Conservation (phyloP, 441 rosid genomes). For the Oxalis stricta region DNA sequence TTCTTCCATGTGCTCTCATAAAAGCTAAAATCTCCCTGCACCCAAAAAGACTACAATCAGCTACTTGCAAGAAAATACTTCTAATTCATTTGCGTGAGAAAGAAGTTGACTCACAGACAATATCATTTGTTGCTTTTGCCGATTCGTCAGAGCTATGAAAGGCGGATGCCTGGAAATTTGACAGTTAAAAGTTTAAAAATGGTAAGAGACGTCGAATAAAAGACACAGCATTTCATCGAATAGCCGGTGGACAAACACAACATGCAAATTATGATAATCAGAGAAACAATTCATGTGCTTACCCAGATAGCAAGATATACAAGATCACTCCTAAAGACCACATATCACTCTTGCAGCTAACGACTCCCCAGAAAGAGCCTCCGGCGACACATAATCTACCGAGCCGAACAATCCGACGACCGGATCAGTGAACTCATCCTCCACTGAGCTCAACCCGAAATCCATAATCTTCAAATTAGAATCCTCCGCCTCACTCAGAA, state of each 20-base stretch:
- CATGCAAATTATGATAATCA: too few relatives aligned
- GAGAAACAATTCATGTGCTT: background rate
- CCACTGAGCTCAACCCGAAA: conserved; percentile 62
- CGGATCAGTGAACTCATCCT: conserved; percentile 60
- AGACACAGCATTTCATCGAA: background rate
- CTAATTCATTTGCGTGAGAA: too few relatives aligned
- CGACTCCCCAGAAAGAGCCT: conserved; percentile 48
- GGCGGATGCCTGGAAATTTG: conserved; percentile 48
- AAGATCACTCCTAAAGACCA: conserved; percentile 67
- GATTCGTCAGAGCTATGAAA: conserved; percentile 47
- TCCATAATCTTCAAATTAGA: conserved; percentile 68
- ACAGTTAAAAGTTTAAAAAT: background rate
- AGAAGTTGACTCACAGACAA: conserved; percentile 22
- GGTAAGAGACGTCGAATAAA: background rate
- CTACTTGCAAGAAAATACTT: too few relatives aligned
- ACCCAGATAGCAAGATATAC: conserved; percentile 64
- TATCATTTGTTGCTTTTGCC: conserved; percentile 63
- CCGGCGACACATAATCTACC: conserved; percentile 62
- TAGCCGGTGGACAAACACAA: too few relatives aligned
- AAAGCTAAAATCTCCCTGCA: conserved; percentile 59
- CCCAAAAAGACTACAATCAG: background rate
- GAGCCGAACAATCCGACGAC: conserved; percentile 69
- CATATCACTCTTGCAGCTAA: conserved; percentile 46
- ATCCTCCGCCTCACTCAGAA: conserved; percentile 30
- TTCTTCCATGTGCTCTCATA: conserved; percentile 56